Base-by-base conservation (phyloP, 495 filamentous ascomycete genomes). In the Penicillium longicatenatum region DNA sequence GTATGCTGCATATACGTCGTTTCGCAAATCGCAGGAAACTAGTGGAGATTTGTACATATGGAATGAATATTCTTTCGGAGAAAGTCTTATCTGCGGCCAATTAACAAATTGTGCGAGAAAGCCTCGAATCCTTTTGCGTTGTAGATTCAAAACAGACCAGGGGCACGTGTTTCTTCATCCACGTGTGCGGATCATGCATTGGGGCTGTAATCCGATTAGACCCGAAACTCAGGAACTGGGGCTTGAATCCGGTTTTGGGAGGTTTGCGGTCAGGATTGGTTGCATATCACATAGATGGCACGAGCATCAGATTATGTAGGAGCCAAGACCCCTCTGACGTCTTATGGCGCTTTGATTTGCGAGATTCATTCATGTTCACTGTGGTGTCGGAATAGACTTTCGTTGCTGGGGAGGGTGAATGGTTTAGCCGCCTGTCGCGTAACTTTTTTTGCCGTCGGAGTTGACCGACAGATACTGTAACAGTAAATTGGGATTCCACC, bases 211-310 rank as follows among this genome's bases (percentile, higher is more conserved):
- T 17, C 45, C 24, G 45, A 48, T 16, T 29, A 9, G 45, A 30
- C 45, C 45, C 45, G 45, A 48, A 7, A 16, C 30, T 30, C 24
- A 48, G 45, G 45, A 48, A 48, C 22, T n/a, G 14, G 22, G 16
- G 45, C 24, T 26, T 14, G 24, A 48, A 48, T 48, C 45, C 10
- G 45, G 45, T 48, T 48, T 48, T 47, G 20, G 6, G 22, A 1
- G 14, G n/a, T 39, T 39, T 17, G 37, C 16, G 31, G 31, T 35
- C 14, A 39, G 14, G 14, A n/a, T 39, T 39, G 0, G 9, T 33
- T 33, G 4, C n/a, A n/a, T n/a, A n/a, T 9, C 8, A 35, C 12
- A 11, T 35, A 1, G 3, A 11, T 35, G 10, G 31, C 7, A n/a
- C n/a, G n/a, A n/a, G n/a, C n/a, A n/a, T n/a, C n/a, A 26, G 26